Base-by-base conservation (phyloP, 495 filamentous ascomycete species). In the Penicillium canescens region DNA sequence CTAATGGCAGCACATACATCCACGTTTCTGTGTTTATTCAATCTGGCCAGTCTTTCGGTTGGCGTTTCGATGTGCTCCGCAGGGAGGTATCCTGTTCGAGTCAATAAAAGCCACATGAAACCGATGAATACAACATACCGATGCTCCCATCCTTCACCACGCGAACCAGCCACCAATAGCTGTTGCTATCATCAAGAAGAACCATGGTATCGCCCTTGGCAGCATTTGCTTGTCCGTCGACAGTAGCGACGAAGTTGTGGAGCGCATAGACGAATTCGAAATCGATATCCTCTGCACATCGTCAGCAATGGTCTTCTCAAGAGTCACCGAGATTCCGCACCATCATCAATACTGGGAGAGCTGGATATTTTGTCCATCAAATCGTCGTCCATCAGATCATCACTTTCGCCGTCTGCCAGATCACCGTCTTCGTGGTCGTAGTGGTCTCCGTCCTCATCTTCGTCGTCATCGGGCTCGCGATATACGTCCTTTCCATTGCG, bases 201-300 rank as follows among this genome's bases (percentile, higher is more conserved):
- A 97, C 92, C 94, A 99, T 99, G 13, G 92, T 97, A 63, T 99
- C 94, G 31, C 94, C 94, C 76, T 99, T 99, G 9, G 90, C 91
- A 42, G 94, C 94, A 77, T 98, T 98, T 52, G 94, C 94, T 72
- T 99, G 94, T 6, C 94, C 94, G 72, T 99, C 95, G 46, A 98
- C 94, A 1, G 93, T 98, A 33, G 94, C 94, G 48, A 94, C 89
- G 65, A 99, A 99, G 23, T 92, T 98, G 70, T 97, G 94, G 53
- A 99, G 78, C 43, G 94, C 94, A 72, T 99, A 99, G 50, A 99
- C 94, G 73, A 98, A 96, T 61, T 98, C 93, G 72, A 99, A 98
- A 80, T 99, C 92, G 73, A 99, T 99, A 70, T 98, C 94, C 82
- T 99, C 94, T 90, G 70, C 59, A 66, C 82, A 77, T 76, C 78